Conservation (phyloP, 225 moss, liverwort and hornwort species). For the Neckera pumila region DNA sequence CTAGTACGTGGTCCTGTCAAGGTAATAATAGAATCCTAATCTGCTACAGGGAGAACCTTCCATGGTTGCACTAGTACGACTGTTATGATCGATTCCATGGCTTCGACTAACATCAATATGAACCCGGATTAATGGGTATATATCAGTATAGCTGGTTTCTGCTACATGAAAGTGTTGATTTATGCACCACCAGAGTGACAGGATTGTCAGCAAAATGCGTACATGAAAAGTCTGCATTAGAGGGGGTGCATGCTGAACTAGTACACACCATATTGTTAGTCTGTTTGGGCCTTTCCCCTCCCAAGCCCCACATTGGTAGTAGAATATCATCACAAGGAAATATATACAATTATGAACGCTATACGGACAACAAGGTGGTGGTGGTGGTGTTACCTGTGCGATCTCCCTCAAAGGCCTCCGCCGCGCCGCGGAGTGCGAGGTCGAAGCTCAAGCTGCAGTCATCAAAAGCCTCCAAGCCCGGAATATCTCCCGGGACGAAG, state of each 20-base stretch:
- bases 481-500: constrained; percentile 36
- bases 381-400: not conserved
- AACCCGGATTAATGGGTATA: not conserved
- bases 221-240: not conserved
- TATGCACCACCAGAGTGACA: not conserved
- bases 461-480: constrained; percentile 29
- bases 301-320: not conserved
- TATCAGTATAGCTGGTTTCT: not conserved
- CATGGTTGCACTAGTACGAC: not conserved
- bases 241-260: not conserved
- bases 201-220: not conserved
- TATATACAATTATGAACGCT: not conserved
- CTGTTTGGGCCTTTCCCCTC: not conserved
- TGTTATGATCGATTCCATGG: not conserved
- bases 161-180: not conserved
- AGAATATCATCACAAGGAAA: not conserved
- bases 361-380: not conserved
- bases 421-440: constrained; percentile 16
- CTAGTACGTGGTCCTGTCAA: not conserved
- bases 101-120: not conserved
- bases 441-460: constrained; percentile 38
- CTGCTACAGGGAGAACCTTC: not conserved
- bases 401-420: constrained; percentile 16
- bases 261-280: not conserved
- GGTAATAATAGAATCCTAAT: not conserved